Conservation (phyloP, 2,329 filamentous ascomycete species). For the Diplodia corticola region DNA sequence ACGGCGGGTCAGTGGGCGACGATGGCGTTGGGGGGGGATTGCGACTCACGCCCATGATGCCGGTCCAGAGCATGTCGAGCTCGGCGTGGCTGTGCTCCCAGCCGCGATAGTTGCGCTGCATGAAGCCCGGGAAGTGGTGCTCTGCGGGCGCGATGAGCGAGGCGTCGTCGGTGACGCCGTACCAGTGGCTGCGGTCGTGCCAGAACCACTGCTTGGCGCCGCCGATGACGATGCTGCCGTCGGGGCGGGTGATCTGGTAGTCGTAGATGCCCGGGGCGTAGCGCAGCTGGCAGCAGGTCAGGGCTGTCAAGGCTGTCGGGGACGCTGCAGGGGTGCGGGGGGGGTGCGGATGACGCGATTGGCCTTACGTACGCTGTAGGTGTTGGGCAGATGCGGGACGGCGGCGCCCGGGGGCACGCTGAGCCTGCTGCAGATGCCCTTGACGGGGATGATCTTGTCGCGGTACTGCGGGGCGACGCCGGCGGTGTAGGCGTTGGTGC, state of each 20-base stretch:
- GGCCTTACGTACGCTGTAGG: conserved; percentile 30
- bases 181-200: conserved; percentile 44
- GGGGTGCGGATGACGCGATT: neutral
- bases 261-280: conserved; percentile 27
- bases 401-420: conserved; percentile 3
- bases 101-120: conserved; percentile 50
- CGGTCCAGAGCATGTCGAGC: conserved; percentile 46
- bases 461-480: conserved; percentile 36
- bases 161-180: conserved; percentile 49
- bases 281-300: neutral
- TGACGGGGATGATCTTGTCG: conserved; percentile 39
- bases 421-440: conserved; percentile 32
- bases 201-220: conserved; percentile 43
- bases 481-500: conserved; percentile 34
- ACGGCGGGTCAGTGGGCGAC: conserved; percentile 42
- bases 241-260: conserved; percentile 48
- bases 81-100: conserved; percentile 50
- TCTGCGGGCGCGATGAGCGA: conserved; percentile 45
- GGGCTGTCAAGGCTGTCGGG: neutral
- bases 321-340: too few relatives aligned
- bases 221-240: conserved; percentile 50
- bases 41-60: conserved; percentile 38
- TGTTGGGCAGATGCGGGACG: conserved; percentile 30
- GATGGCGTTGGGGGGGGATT: neutral
- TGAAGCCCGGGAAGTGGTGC: conserved; percentile 51